Evolutionary conservation across 2,329 filamentous ascomycete genomes (phyloP).

Genomic region (Colletotrichum sp.): DNA sequence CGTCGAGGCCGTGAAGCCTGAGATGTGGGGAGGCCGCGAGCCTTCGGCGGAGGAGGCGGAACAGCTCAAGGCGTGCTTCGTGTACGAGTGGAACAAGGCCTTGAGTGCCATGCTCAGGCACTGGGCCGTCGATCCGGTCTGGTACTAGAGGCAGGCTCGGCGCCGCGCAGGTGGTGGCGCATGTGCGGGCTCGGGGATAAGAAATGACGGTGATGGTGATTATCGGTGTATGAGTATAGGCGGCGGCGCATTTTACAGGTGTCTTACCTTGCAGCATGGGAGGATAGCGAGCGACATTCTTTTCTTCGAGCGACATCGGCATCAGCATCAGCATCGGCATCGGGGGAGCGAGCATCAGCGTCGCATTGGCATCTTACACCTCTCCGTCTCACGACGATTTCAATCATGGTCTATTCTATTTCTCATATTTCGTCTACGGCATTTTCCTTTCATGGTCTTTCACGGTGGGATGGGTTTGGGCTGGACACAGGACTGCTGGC

Average conservation of each 20-base stretch:
- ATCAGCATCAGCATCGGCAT: background rate
- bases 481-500: background rate
- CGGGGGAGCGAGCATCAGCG: background rate
- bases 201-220: constrained; percentile 54
- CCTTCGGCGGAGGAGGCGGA: constrained; percentile 62
- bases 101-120: constrained; percentile 71
- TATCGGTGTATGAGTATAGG: constrained; percentile 44
- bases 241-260: background rate
- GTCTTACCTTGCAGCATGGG: background rate
- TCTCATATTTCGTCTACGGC: background rate
- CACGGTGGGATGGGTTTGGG: background rate
- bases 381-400: background rate
- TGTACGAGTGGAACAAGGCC: constrained; percentile 70
- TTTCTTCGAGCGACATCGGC: background rate
- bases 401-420: background rate
- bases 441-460: background rate
- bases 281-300: background rate
- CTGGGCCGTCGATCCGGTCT: constrained; percentile 67
- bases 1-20: constrained; percentile 63
- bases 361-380: background rate
- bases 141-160: constrained; percentile 28
- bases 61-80: constrained; percentile 67
- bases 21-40: constrained; percentile 71
- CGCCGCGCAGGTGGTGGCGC: constrained; percentile 32
- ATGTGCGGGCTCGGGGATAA: constrained; percentile 30